Conservation (phyloP, 768 basidiomycete genomes). For the Trametes cubensis region DNA sequence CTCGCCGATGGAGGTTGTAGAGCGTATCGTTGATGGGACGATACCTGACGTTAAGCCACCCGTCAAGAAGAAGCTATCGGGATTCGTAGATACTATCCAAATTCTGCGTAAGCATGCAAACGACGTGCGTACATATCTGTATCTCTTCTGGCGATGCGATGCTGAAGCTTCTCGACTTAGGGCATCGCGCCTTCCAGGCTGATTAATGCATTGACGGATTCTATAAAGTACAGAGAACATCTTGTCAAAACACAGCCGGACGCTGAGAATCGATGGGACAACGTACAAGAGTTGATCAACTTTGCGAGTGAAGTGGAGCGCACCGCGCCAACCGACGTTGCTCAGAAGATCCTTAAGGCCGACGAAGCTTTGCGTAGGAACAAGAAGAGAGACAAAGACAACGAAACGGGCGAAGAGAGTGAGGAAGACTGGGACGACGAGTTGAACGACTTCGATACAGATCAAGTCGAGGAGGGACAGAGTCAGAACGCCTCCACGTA, state of each 20-base stretch:
- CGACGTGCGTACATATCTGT: conserved; percentile 42
- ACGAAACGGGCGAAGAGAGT: conserved; percentile 9
- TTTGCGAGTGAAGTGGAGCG: conserved; percentile 64
- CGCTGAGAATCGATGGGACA: conserved; percentile 79
- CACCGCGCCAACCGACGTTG: conserved; percentile 29
- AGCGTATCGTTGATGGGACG: conserved; percentile 63
- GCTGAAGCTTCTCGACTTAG: conserved; percentile 36
- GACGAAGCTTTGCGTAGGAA: conserved; percentile 4
- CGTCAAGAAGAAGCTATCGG: conserved; percentile 61
- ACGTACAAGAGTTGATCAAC: conserved; percentile 82
- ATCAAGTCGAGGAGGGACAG: conserved; percentile 7
- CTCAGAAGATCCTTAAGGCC: conserved; percentile 20
- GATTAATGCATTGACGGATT: conserved; percentile 56
- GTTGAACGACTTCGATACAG: conserved; percentile 12
- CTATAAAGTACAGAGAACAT: conserved; percentile 67
- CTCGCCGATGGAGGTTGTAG: conserved; percentile 60
- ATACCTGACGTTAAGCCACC: conserved; percentile 67
- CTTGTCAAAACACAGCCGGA: conserved; percentile 74
- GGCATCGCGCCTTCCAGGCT: conserved; percentile 63
- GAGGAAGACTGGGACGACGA: conserved; percentile 21
- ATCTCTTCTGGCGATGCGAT: too few species aligned
- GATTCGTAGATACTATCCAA: conserved; percentile 62
- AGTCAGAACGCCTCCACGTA: neutral
- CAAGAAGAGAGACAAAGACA: conserved; percentile 4
- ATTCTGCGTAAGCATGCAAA: conserved; percentile 54